Percentiles rank a stretch among this genome's conserved stretches.
Conservation (phyloP, 371 early-diverging fungal species). For the Apophysomyces sp. region DNA sequence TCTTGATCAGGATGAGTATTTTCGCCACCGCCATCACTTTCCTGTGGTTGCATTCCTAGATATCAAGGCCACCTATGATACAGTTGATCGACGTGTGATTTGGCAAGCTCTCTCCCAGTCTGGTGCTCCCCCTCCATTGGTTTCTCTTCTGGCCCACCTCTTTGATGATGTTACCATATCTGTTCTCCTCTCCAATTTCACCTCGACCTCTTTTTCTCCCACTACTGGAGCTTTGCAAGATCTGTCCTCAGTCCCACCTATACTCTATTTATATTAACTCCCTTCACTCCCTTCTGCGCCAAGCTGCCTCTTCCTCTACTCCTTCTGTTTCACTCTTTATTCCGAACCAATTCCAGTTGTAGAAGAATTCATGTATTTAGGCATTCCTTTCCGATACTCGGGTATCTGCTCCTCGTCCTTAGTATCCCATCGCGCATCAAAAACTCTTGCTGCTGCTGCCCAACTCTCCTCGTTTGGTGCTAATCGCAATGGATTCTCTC, state of each 20-base stretch:
- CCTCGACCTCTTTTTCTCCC: constrained; percentile 13
- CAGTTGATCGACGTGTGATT: constrained; percentile 8
- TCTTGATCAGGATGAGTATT: constrained; percentile 24
- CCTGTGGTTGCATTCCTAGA: constrained; percentile 18
- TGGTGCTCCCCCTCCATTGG: constrained; percentile 1
- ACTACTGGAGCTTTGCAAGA: constrained; percentile 22
- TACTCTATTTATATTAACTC: constrained; percentile 28
- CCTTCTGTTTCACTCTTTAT: background rate
- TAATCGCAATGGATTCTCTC: no score
- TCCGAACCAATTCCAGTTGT: background rate
- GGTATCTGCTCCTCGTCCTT: background rate
- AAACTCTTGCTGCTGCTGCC: background rate
- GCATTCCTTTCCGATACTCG: background rate
- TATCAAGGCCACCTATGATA: constrained; percentile 21
- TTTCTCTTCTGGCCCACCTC: constrained; percentile 9
- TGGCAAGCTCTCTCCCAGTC: constrained; percentile 11
- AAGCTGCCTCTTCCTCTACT: background rate
- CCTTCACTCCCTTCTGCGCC: constrained; percentile 8
- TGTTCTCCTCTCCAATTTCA: constrained; percentile 9
- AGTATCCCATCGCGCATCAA: background rate
- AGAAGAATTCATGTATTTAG: background rate
- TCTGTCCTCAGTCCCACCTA: constrained; percentile 21
- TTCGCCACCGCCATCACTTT: background rate
- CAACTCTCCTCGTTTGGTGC: no score
- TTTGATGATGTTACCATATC: constrained; percentile 19